Percentiles rank a stretch among this genome's conserved stretches.
Evolutionary conservation across 169 alveolate genomes (phyloP).

Genomic region (Miamiensis avidus): DNA sequence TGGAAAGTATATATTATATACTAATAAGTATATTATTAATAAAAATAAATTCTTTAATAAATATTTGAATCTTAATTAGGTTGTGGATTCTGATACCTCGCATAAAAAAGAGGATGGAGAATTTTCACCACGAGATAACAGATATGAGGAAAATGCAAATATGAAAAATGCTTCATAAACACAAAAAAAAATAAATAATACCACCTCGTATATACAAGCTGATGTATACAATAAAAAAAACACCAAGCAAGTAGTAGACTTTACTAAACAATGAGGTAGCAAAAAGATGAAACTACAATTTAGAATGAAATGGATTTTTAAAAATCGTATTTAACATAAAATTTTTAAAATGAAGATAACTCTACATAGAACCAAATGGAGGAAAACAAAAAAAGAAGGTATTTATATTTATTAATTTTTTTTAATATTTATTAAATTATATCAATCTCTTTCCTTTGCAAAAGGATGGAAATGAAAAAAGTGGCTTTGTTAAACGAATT

Average conservation of each 20-base stretch:
- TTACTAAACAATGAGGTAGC: neutral
- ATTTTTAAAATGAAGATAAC: neutral
- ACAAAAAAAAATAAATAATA: too few species aligned
- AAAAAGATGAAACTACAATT: neutral
- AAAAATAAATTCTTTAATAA: neutral
- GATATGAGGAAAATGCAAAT: neutral
- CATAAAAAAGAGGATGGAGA: neutral
- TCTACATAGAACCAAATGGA: neutral
- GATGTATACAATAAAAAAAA: too few species aligned
- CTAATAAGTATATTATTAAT: neutral
- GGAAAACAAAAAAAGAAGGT: slow-evolving; percentile 17
- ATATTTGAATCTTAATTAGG: neutral
- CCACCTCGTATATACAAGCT: too few species aligned
- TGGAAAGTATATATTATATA: neutral
- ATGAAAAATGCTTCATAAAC: too few species aligned
- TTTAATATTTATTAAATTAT: too few species aligned
- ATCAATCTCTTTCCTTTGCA: too few species aligned
- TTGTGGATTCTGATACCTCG: slow-evolving; percentile 9
- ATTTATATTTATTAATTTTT: too few species aligned
- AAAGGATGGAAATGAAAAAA: neutral
- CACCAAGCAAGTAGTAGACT: neutral
- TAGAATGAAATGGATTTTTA: too few species aligned
- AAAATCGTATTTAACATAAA: too few species aligned
- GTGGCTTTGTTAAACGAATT: slow-evolving; percentile 6
- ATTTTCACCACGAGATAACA: neutral